These are phyloP conservation scores for Alternaria incomplexa DNA, from an alignment of 2,329 filamentous ascomycete species.

Conservation along the genomic window DNA sequence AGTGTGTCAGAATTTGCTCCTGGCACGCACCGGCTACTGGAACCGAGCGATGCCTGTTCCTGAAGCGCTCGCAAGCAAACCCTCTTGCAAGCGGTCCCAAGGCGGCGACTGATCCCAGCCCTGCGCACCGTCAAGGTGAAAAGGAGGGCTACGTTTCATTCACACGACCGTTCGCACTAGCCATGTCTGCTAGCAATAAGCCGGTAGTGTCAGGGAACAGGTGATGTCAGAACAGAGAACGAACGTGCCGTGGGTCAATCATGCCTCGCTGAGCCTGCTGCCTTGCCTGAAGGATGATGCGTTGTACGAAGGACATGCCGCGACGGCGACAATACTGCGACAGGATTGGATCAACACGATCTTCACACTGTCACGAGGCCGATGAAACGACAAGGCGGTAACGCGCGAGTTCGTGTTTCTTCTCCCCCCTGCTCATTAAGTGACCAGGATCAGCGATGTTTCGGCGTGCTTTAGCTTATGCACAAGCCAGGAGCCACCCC, in stretches of 20 bases:
- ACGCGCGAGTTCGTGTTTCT: slow-evolving; percentile 46
- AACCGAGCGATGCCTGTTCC: slow-evolving; percentile 39
- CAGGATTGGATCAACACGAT: slow-evolving; percentile 45
- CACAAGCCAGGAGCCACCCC: slow-evolving; percentile 48
- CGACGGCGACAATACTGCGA: slow-evolving; percentile 31
- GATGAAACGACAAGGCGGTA: slow-evolving; percentile 47
- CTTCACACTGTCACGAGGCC: slow-evolving; percentile 49
- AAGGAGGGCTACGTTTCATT: slow-evolving; percentile 43
- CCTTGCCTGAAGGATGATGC: slow-evolving; percentile 24
- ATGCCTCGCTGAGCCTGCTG: slow-evolving; percentile 20
- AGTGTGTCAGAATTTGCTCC: slow-evolving; percentile 34
- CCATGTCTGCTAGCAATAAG: slow-evolving; percentile 33
- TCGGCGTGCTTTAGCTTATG: slow-evolving; percentile 45
- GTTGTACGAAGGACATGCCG: slow-evolving; percentile 28
- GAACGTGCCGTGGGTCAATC: slow-evolving; percentile 20
- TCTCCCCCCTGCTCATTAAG: slow-evolving; percentile 38
- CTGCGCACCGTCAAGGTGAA: slow-evolving; percentile 25
- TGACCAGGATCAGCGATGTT: slow-evolving; percentile 48
- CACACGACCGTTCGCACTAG: slow-evolving; percentile 39
- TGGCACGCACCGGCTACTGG: slow-evolving; percentile 26
- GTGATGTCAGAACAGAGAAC: slow-evolving; percentile 45
- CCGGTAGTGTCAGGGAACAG: slow-evolving; percentile 16
- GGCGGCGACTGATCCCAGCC: slow-evolving; percentile 31
- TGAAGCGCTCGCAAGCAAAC: slow-evolving; percentile 38
- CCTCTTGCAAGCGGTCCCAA: slow-evolving; percentile 20